Base-by-base conservation (phyloP, 164 flowering plant species). In the Tinospora cordifolia region DNA sequence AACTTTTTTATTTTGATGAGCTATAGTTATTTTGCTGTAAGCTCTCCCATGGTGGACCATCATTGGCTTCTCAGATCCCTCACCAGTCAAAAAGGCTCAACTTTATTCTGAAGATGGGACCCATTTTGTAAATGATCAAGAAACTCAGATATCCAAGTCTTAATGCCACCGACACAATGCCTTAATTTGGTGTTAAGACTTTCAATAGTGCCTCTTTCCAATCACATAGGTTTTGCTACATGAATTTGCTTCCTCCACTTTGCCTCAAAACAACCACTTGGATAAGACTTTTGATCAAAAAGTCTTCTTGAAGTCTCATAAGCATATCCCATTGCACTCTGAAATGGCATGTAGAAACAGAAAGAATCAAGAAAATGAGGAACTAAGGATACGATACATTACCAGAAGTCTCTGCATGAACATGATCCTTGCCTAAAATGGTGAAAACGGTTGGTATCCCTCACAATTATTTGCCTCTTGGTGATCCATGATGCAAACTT, bases 371-470 rank as follows among this genome's bases (percentile, higher is more conserved):
- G 22, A 47, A 69, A 17, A 13, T 14, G 36, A 19, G 8, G 51
- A 19, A n/a, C 62, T 64, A 30, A 30, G 36, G 36, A 4, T 30
- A 1, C 36, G 54, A 24, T 8, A 47, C n/a, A 75, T 83, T 80
- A 90, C 96, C 98, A 90, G 73, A 89, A 93, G 36, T 87, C 92
- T 21, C 89, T 69, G 78, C 98, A 90, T 21, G 92, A 87, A 79
- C 96, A 93, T 34, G 8, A 57, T 0, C 92, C 96, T 71, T 82
- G 74, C 40, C 77, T 76, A 58, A 91, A 91, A 82, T 88, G 97
- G 80, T 91, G 96, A 84, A 90, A 93, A 27, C 92, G 77, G 54
- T 79, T 83, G 47, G 79, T 75, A 71, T 91, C 94, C 80, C 94
- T 76, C 17, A 91, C 88, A 65, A 89, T 83, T 60, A 87, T 84